Conservation (phyloP, 2,329 filamentous ascomycete species). For the Cyanodermella asteris region DNA sequence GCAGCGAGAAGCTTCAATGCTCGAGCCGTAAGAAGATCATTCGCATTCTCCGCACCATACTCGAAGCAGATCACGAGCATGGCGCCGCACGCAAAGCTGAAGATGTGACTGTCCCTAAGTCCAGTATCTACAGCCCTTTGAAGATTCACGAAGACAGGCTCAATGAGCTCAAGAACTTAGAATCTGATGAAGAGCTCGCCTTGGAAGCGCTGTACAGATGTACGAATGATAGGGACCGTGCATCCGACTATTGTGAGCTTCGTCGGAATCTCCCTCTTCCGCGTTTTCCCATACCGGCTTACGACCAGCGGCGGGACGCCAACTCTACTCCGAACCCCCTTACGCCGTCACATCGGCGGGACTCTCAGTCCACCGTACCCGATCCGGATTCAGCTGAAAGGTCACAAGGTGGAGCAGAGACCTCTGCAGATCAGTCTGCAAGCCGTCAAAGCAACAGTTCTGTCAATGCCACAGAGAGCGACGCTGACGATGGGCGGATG, state of each 20-base stretch:
- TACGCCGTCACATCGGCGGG: constrained; percentile 4
- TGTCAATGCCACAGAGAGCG: constrained; percentile 8
- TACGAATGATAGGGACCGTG: constrained; percentile 38
- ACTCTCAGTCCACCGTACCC: constrained; percentile 2
- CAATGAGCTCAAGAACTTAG: constrained; percentile 21
- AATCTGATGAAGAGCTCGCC: constrained; percentile 39
- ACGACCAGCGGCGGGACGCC: constrained; percentile 25
- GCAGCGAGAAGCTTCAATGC: constrained; percentile 61
- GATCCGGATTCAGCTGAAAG: constrained; percentile 1
- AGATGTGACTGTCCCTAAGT: constrained; percentile 26
- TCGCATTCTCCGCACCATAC: constrained; percentile 59
- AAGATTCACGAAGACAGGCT: constrained; percentile 25
- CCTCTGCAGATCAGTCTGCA: constrained; percentile 1
- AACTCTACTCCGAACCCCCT: constrained; percentile 12
- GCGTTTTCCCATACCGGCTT: constrained; percentile 44
- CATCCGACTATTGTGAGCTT: constrained; percentile 54
- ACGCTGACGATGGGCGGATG: constrained; percentile 16
- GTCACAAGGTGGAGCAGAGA: constrained; percentile 1
- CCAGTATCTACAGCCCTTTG: constrained; percentile 32
- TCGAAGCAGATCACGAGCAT: constrained; percentile 54
- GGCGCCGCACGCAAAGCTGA: constrained; percentile 41
- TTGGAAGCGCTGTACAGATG: constrained; percentile 67
- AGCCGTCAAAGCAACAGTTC: constrained; percentile 1
- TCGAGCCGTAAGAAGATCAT: constrained; percentile 59
- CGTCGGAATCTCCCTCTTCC: constrained; percentile 34